phyloP scores from a whole-genome alignment of 441 rosid genomes.

The Raphanus hybrid region DNA sequence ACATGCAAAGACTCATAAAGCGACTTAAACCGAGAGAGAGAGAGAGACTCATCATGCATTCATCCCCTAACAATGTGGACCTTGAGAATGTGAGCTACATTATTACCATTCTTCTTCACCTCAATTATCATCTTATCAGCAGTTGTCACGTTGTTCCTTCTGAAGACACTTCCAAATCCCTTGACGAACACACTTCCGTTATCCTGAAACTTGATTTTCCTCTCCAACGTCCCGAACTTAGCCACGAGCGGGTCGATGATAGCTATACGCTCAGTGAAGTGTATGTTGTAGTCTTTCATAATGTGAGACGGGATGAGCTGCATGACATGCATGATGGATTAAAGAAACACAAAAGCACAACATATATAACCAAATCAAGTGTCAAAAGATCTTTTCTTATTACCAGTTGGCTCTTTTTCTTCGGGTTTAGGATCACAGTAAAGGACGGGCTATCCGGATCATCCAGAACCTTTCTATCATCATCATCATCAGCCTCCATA shows the following conservation, averaged over 20 bases:
- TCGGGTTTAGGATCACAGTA: conserved; percentile 11
- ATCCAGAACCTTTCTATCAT: conserved; percentile 17
- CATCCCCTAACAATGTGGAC: conserved; percentile 1
- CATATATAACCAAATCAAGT: not conserved
- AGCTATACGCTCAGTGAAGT: conserved; percentile 14
- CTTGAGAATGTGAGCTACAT: conserved; percentile 28
- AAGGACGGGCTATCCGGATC: conserved; percentile 25
- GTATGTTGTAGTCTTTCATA: conserved; percentile 21
- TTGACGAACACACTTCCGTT: conserved; percentile 21
- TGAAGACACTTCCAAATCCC: conserved; percentile 21
- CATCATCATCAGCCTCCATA: not conserved
- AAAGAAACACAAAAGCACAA: not conserved
- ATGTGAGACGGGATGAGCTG: conserved; percentile 28
- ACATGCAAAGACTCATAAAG: not conserved
- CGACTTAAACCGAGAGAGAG: not conserved
- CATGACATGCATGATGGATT: not conserved
- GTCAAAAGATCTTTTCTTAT: not conserved
- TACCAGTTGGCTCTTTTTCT: conserved; percentile 36
- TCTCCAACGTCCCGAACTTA: conserved; percentile 23
- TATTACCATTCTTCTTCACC: conserved; percentile 16
- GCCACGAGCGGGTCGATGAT: conserved; percentile 18
- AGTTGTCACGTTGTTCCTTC: conserved; percentile 22
- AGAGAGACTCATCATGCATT: conserved; percentile 7
- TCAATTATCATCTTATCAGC: conserved; percentile 23
- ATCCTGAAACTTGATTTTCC: conserved; percentile 10